Evolutionary conservation across 441 rosid species (phyloP), one percentile per base, ranked within the genome.

Genomic region (Bruguiera hainesii): DNA sequence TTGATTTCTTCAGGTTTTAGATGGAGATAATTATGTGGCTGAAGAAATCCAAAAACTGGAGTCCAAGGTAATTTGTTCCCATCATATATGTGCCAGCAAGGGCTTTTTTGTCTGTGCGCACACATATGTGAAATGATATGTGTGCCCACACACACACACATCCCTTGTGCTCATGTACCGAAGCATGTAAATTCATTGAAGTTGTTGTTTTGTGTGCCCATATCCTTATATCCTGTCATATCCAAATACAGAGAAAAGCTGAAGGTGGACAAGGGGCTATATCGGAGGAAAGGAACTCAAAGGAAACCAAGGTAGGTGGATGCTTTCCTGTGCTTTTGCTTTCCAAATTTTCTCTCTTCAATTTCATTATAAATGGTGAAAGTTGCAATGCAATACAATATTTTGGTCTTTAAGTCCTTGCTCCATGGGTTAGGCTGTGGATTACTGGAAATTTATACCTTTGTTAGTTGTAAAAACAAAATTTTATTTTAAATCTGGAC

Each of bases 261-360:
- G 75, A 73, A 65, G 79, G 71, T 37, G 68, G 16, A 4, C 79
- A 72, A 30, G 80, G 71, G 75, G 73, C 33, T n/a, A 70, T 72
- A 5, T 29, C 4, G 23, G 74, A 78, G 61, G 78, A 80, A 72
- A 81, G 67, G 39, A 62, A 51, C 62, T 67, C 75, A 60, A 85
- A 78, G 78, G 85, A 80, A 73, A 64, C 64, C 61, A 85, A 87
- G 90, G 96, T 84, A 67, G 37, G 60, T 28, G 28, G 25, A 48
- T 69, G 15, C 56, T 35, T 50, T 60, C 75, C 39, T 31, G 55
- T n/a, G 0, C 18, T 42, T 42, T 42, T 11, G 16, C 33, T 48
- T 49, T 56, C n/a, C 13, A 33, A 26, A 4, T 9, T 15, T 25
- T 16, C 15, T 56, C 31, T 37, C 29, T 33, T 5, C 1, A 10